Base-by-base conservation (phyloP, 2,329 filamentous ascomycete species). In the Penicillium sp. region DNA sequence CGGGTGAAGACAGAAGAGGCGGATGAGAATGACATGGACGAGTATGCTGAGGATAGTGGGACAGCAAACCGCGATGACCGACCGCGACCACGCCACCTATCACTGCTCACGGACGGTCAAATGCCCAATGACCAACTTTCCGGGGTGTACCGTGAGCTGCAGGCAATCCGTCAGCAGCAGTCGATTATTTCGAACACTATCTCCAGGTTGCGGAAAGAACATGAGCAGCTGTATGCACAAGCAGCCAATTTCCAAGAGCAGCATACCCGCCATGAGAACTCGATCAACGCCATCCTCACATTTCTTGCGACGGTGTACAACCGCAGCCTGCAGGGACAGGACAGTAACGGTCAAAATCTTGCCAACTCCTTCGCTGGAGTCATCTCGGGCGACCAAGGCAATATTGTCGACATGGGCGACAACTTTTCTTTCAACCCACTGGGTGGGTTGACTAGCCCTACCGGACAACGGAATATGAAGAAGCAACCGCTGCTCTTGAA, bases 281-380 rank as follows among this genome's bases (percentile, higher is more conserved):
- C 91, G 0, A 97, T 98, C 69, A 97, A 96, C 63, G 91, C 91
- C n/a, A 97, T 98, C 52, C 78, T 98, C 34, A 95, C 90, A 40
- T 97, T 98, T 68, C 78, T 98, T 16, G 93, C 91, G 37, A 97
- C 94, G 10, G 91, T 98, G 34, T 98, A 97, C 71, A 86, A 95
- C 53, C 86, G 94, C 62, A 95, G 89, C 53, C 73, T 98, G 40
- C 90, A 96, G 64, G 88, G 90, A 28, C 86, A 91, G 58, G 84
- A 83, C 26, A 79, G 80, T 14, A 77, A 81, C 31, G 8, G 14
- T 1, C 82, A 87, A 62, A 91, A 87, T 50, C 79, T 97, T 34
- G 83, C 86, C 46, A 90, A 94, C 57, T 85, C 95, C 63, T 87
- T 97, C 63, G 82, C 84, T 4, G 85, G 82, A 55, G 80, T 87